Base-by-base conservation (phyloP, 192 early-diverging fungal species). In the Coemansia sp. region DNA sequence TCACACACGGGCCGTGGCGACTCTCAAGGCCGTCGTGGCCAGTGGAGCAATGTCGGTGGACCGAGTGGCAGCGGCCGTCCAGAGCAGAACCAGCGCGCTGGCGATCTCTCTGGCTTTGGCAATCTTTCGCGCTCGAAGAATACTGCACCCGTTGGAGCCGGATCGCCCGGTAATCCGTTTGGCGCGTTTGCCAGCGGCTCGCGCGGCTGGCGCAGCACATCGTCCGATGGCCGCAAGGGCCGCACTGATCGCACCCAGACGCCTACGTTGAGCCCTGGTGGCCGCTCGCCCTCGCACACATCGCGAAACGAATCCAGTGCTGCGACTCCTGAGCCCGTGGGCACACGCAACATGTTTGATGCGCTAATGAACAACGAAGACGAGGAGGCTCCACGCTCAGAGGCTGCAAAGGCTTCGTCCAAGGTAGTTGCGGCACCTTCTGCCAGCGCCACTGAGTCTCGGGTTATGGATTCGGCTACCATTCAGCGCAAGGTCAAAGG, bases 91-190 rank as follows among this genome's bases (percentile, higher is more conserved):
- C 82, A 78, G 80, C 84, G 74, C 64, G 82, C 85, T 4, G 90
- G 88, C 30, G 91, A 95, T 60, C 62, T 94, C 44, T 80, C 86
- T 22, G 81, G 83, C 47, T 94, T 95, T 76, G 93, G 93, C 34
- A 84, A 90, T 54, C 73, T 90, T 2, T 77, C 80, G 41, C 82
- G 85, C 52, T 81, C 82, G 64, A 86, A 87, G 70, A 60, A 72
- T 47, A 16, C 16, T 44, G 30, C 49, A 54, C 25, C 60, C 5
- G 31, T 32, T 12, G 51, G 27, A 50, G 21, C 24, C 58, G 58
- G 41, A 2, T 9, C 22, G 50, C 65, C 68, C 2, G 23, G 59
- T 52, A 81, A 73, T 54, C 74, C 79, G 7, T 81, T 81, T 50
- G 56, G 70, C 48, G n/a, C 52, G 9, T 51, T 72, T 8, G 7